phyloP scores from a whole-genome alignment of 805 yeast genomes.

The Metschnikowia koreensis region DNA sequence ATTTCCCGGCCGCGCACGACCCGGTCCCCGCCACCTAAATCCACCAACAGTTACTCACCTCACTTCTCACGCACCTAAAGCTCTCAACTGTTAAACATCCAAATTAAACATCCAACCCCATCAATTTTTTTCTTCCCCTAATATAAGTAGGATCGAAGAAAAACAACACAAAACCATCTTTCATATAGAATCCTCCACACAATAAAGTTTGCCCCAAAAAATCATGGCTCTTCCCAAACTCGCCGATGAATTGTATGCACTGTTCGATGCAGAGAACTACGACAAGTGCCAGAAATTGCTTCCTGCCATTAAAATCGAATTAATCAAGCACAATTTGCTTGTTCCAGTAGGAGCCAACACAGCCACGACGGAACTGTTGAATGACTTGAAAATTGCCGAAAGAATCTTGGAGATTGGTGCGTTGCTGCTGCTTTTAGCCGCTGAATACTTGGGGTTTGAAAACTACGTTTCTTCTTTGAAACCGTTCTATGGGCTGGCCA shows the following conservation, averaged over 20 bases:
- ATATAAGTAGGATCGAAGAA: background rate
- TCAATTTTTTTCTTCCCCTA: too few species aligned
- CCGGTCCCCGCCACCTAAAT: background rate
- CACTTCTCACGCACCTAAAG: background rate
- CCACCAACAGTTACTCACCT: background rate
- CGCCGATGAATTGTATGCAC: slow-evolving; percentile 63
- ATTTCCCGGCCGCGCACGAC: background rate
- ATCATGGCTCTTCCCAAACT: slow-evolving; percentile 63
- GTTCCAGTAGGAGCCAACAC: slow-evolving; percentile 52
- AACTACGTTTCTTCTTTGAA: slow-evolving; percentile 71
- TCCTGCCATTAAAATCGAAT: slow-evolving; percentile 71
- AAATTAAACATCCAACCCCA: too few species aligned
- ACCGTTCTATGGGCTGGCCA: slow-evolving; percentile 61
- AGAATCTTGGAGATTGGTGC: slow-evolving; percentile 88
- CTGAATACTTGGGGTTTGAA: slow-evolving; percentile 64
- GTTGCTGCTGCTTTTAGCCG: slow-evolving; percentile 64
- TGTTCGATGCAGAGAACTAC: slow-evolving; percentile 64
- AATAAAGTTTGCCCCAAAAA: background rate
- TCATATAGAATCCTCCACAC: background rate
- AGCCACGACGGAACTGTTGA: slow-evolving; percentile 42
- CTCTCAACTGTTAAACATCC: too few species aligned
- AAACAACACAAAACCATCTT: background rate
- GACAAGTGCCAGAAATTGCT: slow-evolving; percentile 58
- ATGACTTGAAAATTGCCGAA: slow-evolving; percentile 75
- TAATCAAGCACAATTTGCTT: slow-evolving; percentile 73